Evolutionary conservation across 805 yeast species (phyloP).

Genomic region (Barnettozyma populi): DNA sequence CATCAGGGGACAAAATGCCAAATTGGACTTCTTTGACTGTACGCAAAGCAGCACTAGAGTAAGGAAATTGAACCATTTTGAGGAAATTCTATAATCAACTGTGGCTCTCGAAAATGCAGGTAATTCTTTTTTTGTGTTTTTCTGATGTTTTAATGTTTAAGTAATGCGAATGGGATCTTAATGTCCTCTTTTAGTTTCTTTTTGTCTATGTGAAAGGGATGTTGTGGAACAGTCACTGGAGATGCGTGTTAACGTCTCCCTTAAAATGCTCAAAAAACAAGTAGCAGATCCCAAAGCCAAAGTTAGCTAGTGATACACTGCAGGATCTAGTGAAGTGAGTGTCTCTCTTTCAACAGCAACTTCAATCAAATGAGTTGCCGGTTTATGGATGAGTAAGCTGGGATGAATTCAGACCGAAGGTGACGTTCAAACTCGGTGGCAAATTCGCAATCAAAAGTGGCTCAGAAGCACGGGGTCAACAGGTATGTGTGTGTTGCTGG

Average conservation of each 20-base stretch:
- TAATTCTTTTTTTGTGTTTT: slow-evolving; percentile 8
- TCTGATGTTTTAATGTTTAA: background rate
- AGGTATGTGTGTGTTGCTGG: slow-evolving; percentile 7
- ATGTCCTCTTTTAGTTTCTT: background rate
- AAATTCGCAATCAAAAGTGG: slow-evolving; percentile 12
- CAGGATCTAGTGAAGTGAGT: background rate
- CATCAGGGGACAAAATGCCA: slow-evolving; percentile 97
- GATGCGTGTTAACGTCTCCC: background rate
- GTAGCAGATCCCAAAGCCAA: background rate
- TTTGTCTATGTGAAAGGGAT: background rate
- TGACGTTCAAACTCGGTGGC: slow-evolving; percentile 7
- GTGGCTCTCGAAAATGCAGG: slow-evolving; percentile 1
- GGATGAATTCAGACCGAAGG: background rate
- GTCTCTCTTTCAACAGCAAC: slow-evolving; percentile 9
- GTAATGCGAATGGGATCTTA: background rate
- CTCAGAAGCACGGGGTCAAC: background rate
- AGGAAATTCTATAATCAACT: background rate
- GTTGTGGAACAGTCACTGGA: background rate
- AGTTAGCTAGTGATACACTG: background rate
- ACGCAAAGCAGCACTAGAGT: slow-evolving; percentile 97
- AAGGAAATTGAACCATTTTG: slow-evolving; percentile 60
- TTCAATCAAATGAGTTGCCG: slow-evolving; percentile 20
- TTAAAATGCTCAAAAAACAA: no score
- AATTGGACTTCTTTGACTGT: slow-evolving; percentile 97
- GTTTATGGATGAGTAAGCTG: background rate